phyloP scores from a whole-genome alignment of 768 basidiomycete genomes.

The Cubamyces sp. region DNA sequence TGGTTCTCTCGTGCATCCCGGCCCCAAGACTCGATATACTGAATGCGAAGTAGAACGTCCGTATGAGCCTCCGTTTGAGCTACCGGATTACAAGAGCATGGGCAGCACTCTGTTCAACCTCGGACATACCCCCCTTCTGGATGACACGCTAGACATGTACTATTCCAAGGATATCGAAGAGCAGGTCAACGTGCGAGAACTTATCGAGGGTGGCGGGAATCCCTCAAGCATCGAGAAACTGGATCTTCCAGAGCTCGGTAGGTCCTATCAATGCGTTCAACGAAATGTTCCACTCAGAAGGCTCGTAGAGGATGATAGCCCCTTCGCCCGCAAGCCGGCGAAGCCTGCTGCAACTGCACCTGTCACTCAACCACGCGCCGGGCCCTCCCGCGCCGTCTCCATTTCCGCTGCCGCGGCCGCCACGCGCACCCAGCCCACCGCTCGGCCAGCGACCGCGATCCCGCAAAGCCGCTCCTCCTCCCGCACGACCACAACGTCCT shows the following conservation, averaged over 20 bases:
- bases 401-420: not conserved
- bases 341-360: not conserved
- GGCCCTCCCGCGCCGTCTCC: not conserved
- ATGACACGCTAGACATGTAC: slow-evolving; percentile 37
- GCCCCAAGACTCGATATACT: not conserved
- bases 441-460: slow-evolving; percentile 1
- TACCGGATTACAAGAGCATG: slow-evolving; percentile 51
- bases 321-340: slow-evolving; percentile 1
- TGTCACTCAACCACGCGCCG: not conserved
- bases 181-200: slow-evolving; percentile 22
- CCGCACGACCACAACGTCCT: not conserved
- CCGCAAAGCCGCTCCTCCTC: slow-evolving; percentile 1
- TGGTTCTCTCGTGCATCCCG: not conserved
- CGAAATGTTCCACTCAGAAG: not conserved
- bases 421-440: not conserved
- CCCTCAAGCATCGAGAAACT: slow-evolving; percentile 1
- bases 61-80: slow-evolving; percentile 52
- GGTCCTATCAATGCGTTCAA: not conserved
- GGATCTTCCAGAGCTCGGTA: slow-evolving; percentile 23
- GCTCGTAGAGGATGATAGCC: slow-evolving; percentile 20
- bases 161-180: slow-evolving; percentile 28
- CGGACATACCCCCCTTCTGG: slow-evolving; percentile 40
- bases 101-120: slow-evolving; percentile 43
- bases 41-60: slow-evolving; percentile 38
- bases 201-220: slow-evolving; percentile 20